phyloP scores from a whole-genome alignment of 352 stramenopile genomes.

The Pythium dissotocum region DNA sequence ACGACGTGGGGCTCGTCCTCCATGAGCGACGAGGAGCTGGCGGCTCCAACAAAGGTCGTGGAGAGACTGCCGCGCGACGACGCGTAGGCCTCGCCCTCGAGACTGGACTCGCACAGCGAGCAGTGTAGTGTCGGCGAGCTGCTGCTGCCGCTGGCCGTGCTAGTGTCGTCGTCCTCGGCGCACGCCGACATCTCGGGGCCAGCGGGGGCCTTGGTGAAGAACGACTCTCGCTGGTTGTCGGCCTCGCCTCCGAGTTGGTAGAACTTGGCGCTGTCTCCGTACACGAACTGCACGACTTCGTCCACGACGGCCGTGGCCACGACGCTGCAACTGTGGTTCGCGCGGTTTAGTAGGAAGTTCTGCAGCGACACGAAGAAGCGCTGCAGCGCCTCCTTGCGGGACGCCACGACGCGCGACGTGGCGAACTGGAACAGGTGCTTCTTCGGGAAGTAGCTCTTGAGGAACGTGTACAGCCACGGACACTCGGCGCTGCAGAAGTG shows the following conservation, averaged over 20 bases:
- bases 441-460: slow-evolving; percentile 82
- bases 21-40: slow-evolving; percentile 22
- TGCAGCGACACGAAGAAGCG: slow-evolving; percentile 62
- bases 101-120: slow-evolving; percentile 41
- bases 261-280: slow-evolving; percentile 53
- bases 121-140: slow-evolving; percentile 25
- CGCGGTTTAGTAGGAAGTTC: slow-evolving; percentile 53
- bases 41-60: not conserved
- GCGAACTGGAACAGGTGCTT: slow-evolving; percentile 58
- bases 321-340: slow-evolving; percentile 63
- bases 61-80: slow-evolving; percentile 21
- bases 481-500: slow-evolving; percentile 77
- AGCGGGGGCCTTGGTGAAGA: slow-evolving; percentile 12
- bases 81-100: slow-evolving; percentile 47
- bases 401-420: slow-evolving; percentile 41
- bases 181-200: slow-evolving; percentile 21
- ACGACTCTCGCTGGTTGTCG: slow-evolving; percentile 19
- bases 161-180: slow-evolving; percentile 35
- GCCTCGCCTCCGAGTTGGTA: slow-evolving; percentile 40
- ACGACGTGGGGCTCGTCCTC: slow-evolving; percentile 31
- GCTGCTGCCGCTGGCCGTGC: slow-evolving; percentile 28
- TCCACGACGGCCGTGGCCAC: slow-evolving; percentile 30
- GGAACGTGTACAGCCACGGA: slow-evolving; percentile 69
- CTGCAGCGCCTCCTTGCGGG: slow-evolving; percentile 53
- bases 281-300: slow-evolving; percentile 65